Percentiles rank a stretch among this genome's conserved stretches.
phyloP scores from a whole-genome alignment of 2,329 filamentous ascomycete genomes.

The Bipolaris gigantea region DNA sequence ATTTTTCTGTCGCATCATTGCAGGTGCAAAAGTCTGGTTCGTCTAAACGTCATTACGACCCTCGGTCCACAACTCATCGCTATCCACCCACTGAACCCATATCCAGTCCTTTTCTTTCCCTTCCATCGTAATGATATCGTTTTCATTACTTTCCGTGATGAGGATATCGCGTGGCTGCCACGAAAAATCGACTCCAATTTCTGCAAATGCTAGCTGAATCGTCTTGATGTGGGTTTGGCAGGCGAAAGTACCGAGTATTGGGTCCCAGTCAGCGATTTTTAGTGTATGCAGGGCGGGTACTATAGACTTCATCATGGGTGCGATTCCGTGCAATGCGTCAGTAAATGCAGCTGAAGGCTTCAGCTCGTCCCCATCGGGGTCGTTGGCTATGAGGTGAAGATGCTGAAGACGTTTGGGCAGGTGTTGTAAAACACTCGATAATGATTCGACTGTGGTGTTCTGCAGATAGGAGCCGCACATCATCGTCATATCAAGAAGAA shows the following conservation, averaged over 20 bases:
- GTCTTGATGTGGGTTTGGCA: slow-evolving; percentile 1
- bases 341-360: not conserved
- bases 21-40: not conserved
- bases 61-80: not conserved
- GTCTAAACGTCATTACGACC: not conserved
- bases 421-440: not conserved
- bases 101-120: slow-evolving; percentile 4
- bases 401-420: slow-evolving; percentile 1
- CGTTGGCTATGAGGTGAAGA: slow-evolving; percentile 3
- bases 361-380: not conserved
- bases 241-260: slow-evolving; percentile 2
- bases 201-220: not conserved
- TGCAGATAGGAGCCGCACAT: not conserved
- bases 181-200: not conserved
- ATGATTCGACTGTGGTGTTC: not conserved
- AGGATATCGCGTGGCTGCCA: not conserved
- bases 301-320: not conserved
- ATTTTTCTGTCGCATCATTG: no score
- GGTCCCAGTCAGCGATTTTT: slow-evolving; percentile 4
- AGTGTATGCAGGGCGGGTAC: not conserved
- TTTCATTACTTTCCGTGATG: not conserved
- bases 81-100: slow-evolving; percentile 1
- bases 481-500: not conserved
- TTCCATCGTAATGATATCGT: not conserved
- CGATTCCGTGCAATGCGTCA: not conserved